phyloP scores from a whole-genome alignment of 1,139 yeast species.

The Insectozyma bohioensis region DNA sequence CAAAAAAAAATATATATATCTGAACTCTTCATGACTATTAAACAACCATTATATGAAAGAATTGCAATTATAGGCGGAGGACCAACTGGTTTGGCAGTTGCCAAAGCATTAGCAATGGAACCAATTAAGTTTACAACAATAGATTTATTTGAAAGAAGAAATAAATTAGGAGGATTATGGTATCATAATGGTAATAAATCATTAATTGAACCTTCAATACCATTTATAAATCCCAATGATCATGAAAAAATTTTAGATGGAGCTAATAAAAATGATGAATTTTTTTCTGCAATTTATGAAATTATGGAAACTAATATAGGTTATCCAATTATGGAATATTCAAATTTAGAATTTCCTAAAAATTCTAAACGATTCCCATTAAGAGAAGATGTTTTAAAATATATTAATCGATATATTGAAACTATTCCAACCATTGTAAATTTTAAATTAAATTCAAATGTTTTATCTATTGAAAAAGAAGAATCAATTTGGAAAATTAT shows the following conservation, averaged over 20 bases:
- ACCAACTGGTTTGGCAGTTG: constrained; percentile 50
- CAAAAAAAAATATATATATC: too few species aligned
- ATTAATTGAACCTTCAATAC: constrained; percentile 22
- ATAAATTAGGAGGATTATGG: constrained; percentile 51
- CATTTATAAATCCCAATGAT: constrained; percentile 21
- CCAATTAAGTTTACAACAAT: constrained; percentile 29
- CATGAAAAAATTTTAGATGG: constrained; percentile 10
- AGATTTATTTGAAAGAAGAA: constrained; percentile 45
- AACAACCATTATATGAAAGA: constrained; percentile 21
- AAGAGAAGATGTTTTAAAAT: constrained; percentile 37
- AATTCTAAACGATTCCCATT: constrained; percentile 33
- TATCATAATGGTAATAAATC: constrained; percentile 33
- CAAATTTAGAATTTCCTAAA: constrained; percentile 33
- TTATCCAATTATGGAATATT: constrained; percentile 43
- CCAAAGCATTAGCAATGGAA: constrained; percentile 45
- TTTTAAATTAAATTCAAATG: constrained; percentile 24
- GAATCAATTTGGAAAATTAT: constrained; percentile 18
- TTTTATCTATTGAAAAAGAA: constrained; percentile 18
- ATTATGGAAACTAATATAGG: constrained; percentile 49
- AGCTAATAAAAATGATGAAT: constrained; percentile 15
- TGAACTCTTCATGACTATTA: constrained; percentile 13
- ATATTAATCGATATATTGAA: constrained; percentile 31
- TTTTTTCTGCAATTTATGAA: constrained; percentile 47
- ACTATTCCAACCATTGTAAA: constrained; percentile 31
- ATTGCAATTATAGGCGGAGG: constrained; percentile 54